Evolutionary conservation across 495 filamentous ascomycete genomes (phyloP).

Genomic region (Elaphomyces granulatus): DNA sequence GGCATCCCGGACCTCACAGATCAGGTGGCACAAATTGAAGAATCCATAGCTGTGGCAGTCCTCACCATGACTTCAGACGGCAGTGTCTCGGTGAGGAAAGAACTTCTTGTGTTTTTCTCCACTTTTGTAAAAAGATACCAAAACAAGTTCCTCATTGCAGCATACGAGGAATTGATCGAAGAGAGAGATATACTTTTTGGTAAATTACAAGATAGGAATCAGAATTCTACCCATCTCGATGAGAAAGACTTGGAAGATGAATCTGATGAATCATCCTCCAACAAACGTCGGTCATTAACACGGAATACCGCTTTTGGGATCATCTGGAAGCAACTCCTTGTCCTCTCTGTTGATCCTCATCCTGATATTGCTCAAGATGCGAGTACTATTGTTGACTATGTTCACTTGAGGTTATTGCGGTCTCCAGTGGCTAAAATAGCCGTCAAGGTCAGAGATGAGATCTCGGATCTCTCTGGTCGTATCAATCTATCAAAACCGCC

Average conservation of each 20-base stretch:
- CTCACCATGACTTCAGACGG: conserved; percentile 82
- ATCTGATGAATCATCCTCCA: conserved; percentile 2
- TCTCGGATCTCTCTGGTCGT: conserved; percentile 43
- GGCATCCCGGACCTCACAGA: conserved; percentile 87
- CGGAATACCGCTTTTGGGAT: conserved; percentile 80
- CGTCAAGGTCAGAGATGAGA: conserved; percentile 61
- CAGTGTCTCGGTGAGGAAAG: conserved; percentile 82
- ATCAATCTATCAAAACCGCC: conserved; percentile 34
- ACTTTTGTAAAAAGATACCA: conserved; percentile 83
- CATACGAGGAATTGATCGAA: conserved; percentile 79
- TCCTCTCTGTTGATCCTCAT: conserved; percentile 85
- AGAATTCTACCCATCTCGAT: conserved; percentile 5
- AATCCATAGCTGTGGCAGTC: conserved; percentile 69
- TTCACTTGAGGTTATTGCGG: conserved; percentile 60
- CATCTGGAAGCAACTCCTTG: conserved; percentile 85
- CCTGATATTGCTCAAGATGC: conserved; percentile 84
- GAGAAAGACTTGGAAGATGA: background rate
- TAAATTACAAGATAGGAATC: conserved; percentile 21
- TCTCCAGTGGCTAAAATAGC: conserved; percentile 59
- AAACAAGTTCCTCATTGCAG: conserved; percentile 79
- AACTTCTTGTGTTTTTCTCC: conserved; percentile 86
- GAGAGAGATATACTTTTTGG: conserved; percentile 55
- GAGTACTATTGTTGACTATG: conserved; percentile 63
- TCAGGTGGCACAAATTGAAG: conserved; percentile 80
- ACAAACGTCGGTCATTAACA: conserved; percentile 39